Conservation (phyloP, 495 filamentous ascomycete species). For the Neurospora sublineolata region DNA sequence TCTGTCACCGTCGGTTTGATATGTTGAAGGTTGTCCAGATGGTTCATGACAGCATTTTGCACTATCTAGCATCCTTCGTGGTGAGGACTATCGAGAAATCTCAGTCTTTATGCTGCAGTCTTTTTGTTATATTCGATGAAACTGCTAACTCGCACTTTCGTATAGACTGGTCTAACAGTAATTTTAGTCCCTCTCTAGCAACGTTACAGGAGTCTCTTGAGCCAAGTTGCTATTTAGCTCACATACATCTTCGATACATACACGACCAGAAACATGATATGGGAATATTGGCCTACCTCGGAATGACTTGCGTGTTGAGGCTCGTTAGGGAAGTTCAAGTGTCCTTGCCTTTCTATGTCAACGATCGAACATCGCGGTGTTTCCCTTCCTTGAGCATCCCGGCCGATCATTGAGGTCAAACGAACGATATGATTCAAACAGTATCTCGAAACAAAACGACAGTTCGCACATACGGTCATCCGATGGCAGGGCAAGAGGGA, state of each 20-base stretch:
- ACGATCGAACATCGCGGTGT: not conserved
- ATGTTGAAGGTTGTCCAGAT: not conserved
- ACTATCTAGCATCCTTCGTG: not conserved
- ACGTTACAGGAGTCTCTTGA: not conserved
- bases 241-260: not conserved
- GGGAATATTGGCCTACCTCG: not conserved
- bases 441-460: not conserved
- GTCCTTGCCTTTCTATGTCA: not conserved
- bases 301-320: not conserved
- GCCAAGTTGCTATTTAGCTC: not conserved
- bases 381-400: not conserved
- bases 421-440: not conserved
- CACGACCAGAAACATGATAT: not conserved
- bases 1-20: not conserved
- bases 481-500: not conserved
- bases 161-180: not conserved
- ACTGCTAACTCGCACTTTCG: not conserved
- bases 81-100: not conserved
- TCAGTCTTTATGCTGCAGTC: not conserved
- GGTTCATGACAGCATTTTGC: not conserved
- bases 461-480: not conserved
- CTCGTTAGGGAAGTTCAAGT: not conserved
- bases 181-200: not conserved
- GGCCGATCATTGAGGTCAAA: not conserved
- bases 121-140: not conserved